phyloP scores from a whole-genome alignment of 345 rosid genomes.

The Eucalyptus erythrocorys region DNA sequence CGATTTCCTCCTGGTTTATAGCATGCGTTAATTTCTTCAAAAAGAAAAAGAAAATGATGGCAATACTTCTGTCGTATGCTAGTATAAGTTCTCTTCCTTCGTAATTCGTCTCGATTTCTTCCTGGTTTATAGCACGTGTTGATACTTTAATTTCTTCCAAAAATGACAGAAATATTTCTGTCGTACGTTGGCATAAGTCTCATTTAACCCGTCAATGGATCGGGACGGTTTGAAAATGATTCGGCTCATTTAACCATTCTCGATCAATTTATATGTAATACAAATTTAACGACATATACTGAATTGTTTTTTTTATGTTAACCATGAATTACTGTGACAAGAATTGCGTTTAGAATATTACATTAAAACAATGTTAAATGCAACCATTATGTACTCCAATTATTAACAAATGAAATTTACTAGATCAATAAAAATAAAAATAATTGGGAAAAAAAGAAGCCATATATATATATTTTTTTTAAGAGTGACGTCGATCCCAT shows the following conservation, averaged over 20 bases:
- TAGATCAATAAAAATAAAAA: too few species aligned
- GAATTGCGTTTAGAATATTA: background rate
- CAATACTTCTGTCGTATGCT: too few species aligned
- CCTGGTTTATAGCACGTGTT: background rate
- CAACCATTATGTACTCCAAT: background rate
- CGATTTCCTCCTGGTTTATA: background rate
- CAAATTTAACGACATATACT: too few species aligned
- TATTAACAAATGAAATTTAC: background rate
- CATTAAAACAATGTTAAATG: background rate
- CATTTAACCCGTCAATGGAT: background rate
- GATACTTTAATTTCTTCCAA: background rate
- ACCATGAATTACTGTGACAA: background rate
- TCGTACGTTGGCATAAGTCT: background rate
- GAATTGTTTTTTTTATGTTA: background rate
- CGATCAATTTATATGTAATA: too few species aligned
- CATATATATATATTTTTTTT: background rate
- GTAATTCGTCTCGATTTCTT: background rate
- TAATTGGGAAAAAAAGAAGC: background rate
- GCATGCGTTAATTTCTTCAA: background rate
- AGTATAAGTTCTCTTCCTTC: too few species aligned
- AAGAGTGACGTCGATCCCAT: background rate
- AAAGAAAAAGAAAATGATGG: too few species aligned
- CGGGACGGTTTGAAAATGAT: too few species aligned
- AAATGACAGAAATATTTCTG: background rate
- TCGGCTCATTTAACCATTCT: background rate